Conservation (phyloP, 805 yeast genomes). For the Candida insectalens region DNA sequence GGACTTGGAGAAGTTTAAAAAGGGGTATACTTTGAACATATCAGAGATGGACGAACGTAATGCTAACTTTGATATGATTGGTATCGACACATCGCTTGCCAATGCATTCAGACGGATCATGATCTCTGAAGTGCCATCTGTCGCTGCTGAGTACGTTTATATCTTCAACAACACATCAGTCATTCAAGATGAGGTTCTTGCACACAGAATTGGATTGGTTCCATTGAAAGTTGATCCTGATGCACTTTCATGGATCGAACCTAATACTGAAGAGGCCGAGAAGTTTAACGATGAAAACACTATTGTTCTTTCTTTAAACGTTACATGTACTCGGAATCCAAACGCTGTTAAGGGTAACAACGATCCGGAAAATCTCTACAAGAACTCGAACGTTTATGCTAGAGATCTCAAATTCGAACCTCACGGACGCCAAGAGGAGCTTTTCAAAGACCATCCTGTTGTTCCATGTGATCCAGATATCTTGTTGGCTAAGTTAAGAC, state of each 20-base stretch:
- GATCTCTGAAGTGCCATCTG: constrained; percentile 94
- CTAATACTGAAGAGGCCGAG: constrained; percentile 49
- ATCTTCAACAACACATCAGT: constrained; percentile 93
- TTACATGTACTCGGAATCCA: constrained; percentile 77
- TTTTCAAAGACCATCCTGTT: constrained; percentile 57
- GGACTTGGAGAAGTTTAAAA: constrained; percentile 74
- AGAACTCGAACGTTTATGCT: constrained; percentile 83
- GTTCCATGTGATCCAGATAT: constrained; percentile 83
- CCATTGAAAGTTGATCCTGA: constrained; percentile 93
- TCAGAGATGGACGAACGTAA: constrained; percentile 53
- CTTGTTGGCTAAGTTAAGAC: constrained; percentile 83
- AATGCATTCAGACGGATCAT: constrained; percentile 95
- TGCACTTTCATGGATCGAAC: constrained; percentile 72
- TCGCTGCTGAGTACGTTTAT: constrained; percentile 88
- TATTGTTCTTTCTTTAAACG: constrained; percentile 70
- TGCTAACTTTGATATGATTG: constrained; percentile 80
- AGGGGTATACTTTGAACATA: constrained; percentile 56
- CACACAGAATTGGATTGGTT: constrained; percentile 88
- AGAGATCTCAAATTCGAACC: constrained; percentile 84
- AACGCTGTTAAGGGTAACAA: constrained; percentile 70
- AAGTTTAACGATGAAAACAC: constrained; percentile 84
- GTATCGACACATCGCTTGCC: constrained; percentile 85
- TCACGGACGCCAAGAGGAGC: constrained; percentile 74
- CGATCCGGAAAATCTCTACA: constrained; percentile 75
- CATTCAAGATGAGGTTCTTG: constrained; percentile 92